Evolutionary conservation across 148 eudicot genomes (phyloP), one percentile per base, ranked within the genome.

Genomic region (Vaccinium myrtillus): DNA sequence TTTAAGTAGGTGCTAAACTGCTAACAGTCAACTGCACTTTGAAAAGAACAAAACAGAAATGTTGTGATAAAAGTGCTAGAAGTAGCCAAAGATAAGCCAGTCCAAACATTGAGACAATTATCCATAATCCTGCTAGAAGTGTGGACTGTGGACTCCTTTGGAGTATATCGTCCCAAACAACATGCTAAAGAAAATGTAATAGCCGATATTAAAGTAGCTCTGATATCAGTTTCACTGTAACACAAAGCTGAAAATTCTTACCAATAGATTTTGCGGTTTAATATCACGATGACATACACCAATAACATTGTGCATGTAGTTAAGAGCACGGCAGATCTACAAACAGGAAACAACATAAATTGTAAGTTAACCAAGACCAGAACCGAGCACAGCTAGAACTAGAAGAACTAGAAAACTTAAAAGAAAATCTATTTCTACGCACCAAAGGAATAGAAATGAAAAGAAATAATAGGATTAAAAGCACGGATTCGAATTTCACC

Each of bases 251-350:
- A 71, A 8, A 83, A 83, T 83, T 76, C 92, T 90, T 85, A 96
- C 99, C 91, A 96, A 91, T 75, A 96, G 85, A 86, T 96, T 96
- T 79, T 94, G 99, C 9, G 99, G 99, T 87, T 96, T 96, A 86
- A 96, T 96, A 85, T 96, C 99, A 73, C 99, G 95, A 83, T 96
- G 99, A 81, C 98, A 94, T 54, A 96, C 97, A 74, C 99, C 97
- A 79, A 94, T 89, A 74, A 94, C 95, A 81, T 84, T 89, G 88
- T 96, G 99, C 3, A 96, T 86, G 81, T 96, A 96, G 85, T 92
- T 92, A 30, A 96, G 94, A 9, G 97, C 87, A 9, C 99, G 98
- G 49, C 95, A 96, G 65, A 96, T 96, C 98, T 96, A 84, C 87
- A 86, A 79, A 77, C 56, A 75, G 84, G 9, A 59, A 83, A 48